These are phyloP conservation scores for Pseudogymnoascus destructans DNA, from an alignment of 2,329 filamentous ascomycete genomes.

Conservation along the genomic window DNA sequence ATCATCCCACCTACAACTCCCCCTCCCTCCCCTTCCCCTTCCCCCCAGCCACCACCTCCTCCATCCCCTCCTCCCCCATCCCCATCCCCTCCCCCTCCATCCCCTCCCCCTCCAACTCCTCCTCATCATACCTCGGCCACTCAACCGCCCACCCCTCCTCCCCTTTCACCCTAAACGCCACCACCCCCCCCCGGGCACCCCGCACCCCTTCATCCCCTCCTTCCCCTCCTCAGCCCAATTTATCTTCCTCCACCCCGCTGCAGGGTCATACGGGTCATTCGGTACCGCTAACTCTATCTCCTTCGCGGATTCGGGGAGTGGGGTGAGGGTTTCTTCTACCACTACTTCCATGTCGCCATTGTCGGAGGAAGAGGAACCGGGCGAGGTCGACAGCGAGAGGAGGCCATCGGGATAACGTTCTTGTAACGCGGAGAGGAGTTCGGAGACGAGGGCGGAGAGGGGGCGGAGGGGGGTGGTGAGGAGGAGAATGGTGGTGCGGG, in stretches of 20 bases:
- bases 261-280: conserved; percentile 34
- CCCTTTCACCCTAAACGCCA: conserved; percentile 29
- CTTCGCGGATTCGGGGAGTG: conserved; percentile 28
- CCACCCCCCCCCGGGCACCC: conserved; percentile 27
- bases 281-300: conserved; percentile 35
- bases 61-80: conserved; percentile 11
- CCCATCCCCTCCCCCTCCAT: conserved; percentile 14
- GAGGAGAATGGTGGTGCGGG: conserved; percentile 57
- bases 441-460: conserved; percentile 42
- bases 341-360: conserved; percentile 32
- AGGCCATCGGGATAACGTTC: conserved; percentile 45
- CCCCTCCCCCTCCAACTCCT: conserved; percentile 29
- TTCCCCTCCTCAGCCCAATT: conserved; percentile 23
- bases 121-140: conserved; percentile 25
- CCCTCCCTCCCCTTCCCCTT: neutral
- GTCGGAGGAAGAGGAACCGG: conserved; percentile 19
- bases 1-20: too few relatives aligned
- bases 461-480: conserved; percentile 46
- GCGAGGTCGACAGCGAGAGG: conserved; percentile 25
- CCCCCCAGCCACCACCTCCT: conserved; percentile 10
- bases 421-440: conserved; percentile 44
- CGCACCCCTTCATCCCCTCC: conserved; percentile 26
- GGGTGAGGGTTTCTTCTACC: conserved; percentile 26
- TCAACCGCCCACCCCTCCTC: conserved; percentile 22
- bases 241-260: conserved; percentile 36